These are phyloP conservation scores for Saprolegnia parasitica DNA, from an alignment of 352 stramenopile species.

Conservation along the genomic window DNA sequence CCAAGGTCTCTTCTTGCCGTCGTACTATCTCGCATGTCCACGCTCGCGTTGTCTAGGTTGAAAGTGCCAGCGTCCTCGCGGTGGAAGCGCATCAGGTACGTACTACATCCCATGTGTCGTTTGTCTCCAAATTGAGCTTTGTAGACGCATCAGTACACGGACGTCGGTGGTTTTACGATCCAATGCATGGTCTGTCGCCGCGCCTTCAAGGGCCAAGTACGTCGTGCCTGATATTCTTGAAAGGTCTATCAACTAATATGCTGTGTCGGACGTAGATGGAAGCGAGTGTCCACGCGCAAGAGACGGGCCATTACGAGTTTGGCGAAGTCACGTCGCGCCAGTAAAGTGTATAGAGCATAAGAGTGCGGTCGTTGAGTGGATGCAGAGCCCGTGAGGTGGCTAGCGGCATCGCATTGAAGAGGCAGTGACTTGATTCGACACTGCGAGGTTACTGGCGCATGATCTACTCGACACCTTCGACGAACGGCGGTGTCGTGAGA, in stretches of 20 bases:
- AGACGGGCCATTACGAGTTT: conserved; percentile 69
- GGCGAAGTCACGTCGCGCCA: conserved; percentile 41
- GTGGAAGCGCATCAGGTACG: conserved; percentile 69
- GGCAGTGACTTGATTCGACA: conserved; percentile 47
- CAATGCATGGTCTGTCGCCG: conserved; percentile 61
- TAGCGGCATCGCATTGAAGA: conserved; percentile 38
- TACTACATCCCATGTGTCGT: background rate
- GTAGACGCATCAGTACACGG: conserved; percentile 77
- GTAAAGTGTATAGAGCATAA: background rate
- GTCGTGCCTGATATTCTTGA: background rate
- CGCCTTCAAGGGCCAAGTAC: conserved; percentile 61
- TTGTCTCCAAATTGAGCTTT: background rate
- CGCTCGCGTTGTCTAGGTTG: conserved; percentile 36
- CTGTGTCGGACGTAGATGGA: conserved; percentile 48
- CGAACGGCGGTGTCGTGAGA: conserved; percentile 64
- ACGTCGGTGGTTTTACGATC: conserved; percentile 66
- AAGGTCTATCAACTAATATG: background rate
- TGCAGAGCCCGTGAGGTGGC: conserved; percentile 49
- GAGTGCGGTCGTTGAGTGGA: conserved; percentile 31
- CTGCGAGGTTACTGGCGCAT: conserved; percentile 46
- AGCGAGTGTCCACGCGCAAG: conserved; percentile 52
- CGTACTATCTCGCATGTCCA: conserved; percentile 3
- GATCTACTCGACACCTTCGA: conserved; percentile 66
- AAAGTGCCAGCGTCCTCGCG: conserved; percentile 71
- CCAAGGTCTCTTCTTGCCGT: conserved; percentile 42